Percentiles rank a stretch among this genome's conserved stretches.
phyloP scores from a whole-genome alignment of 352 stramenopile genomes.

The Paralagenidium karlingii region DNA sequence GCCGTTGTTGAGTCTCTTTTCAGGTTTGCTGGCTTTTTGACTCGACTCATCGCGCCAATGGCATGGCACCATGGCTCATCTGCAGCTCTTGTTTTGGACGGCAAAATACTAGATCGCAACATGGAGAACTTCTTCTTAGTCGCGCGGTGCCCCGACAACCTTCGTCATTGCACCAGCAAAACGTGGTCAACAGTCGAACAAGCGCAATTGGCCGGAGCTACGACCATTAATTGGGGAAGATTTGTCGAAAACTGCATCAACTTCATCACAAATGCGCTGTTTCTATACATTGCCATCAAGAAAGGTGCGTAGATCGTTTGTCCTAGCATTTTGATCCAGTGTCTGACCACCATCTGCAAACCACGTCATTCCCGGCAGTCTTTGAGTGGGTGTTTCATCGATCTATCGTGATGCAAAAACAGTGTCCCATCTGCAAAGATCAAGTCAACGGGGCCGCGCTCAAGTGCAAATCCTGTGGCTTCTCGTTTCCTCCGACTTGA shows the following conservation, averaged over 20 bases:
- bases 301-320: slow-evolving; percentile 20
- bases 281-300: slow-evolving; percentile 60
- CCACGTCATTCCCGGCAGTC: slow-evolving; percentile 5
- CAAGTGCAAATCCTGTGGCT: slow-evolving; percentile 23
- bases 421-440: slow-evolving; percentile 55
- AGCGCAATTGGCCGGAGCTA: slow-evolving; percentile 36
- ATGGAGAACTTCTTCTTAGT: slow-evolving; percentile 51
- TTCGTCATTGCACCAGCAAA: slow-evolving; percentile 17
- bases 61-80: neutral
- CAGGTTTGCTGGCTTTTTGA: slow-evolving; percentile 6
- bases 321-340: neutral
- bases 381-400: slow-evolving; percentile 49
- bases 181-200: slow-evolving; percentile 54
- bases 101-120: slow-evolving; percentile 27
- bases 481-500: too few species aligned
- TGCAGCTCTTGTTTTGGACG: too few species aligned
- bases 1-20: slow-evolving; percentile 56
- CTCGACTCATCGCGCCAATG: neutral
- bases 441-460: slow-evolving; percentile 42
- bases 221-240: slow-evolving; percentile 58
- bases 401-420: slow-evolving; percentile 45
- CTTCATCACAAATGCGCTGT: slow-evolving; percentile 58
- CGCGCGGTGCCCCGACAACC: slow-evolving; percentile 24
- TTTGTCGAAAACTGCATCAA: slow-evolving; percentile 63
- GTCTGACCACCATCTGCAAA: neutral